A percentile compares a stretch with the other conserved stretches of the same genome.
Evolutionary conservation across 305 asterid species (phyloP).

Genomic region (Petunia hybrid): DNA sequence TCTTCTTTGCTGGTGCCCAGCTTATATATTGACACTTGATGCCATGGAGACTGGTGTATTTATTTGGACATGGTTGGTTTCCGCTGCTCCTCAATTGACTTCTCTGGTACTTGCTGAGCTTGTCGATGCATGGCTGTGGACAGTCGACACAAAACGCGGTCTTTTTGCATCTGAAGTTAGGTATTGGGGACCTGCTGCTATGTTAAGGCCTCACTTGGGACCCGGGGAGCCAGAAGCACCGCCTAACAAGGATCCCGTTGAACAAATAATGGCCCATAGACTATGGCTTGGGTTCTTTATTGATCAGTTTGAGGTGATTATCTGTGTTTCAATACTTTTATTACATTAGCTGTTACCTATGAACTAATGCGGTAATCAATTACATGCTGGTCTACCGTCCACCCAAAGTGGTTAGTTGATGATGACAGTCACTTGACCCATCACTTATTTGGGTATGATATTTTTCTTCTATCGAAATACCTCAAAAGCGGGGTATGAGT

Average conservation of each 20-base stretch:
- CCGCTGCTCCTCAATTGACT: constrained; percentile 99
- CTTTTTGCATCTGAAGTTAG: constrained; percentile 89
- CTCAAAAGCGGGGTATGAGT: background rate
- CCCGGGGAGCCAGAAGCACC: constrained; percentile 90
- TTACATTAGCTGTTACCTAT: constrained; percentile 8
- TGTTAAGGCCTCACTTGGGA: constrained; percentile 96
- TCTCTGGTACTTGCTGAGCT: constrained; percentile 97
- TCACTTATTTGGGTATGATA: constrained; percentile 18
- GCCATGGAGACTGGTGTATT: constrained; percentile 99
- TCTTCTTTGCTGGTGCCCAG: constrained; percentile 99
- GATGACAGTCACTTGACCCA: background rate
- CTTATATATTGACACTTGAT: constrained; percentile 92
- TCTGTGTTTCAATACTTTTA: constrained; percentile 9
- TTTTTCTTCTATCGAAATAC: constrained; percentile 8
- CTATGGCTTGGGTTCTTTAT: constrained; percentile 98
- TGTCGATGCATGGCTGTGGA: constrained; percentile 99
- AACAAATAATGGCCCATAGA: constrained; percentile 94
- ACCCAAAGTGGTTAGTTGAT: constrained; percentile 27
- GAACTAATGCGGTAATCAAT: background rate
- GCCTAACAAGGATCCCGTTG: constrained; percentile 94
- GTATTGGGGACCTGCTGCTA: constrained; percentile 93
- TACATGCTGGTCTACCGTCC: constrained; percentile 2
- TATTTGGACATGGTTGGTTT: constrained; percentile 99
- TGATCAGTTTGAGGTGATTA: constrained; percentile 94
- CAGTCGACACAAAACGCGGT: constrained; percentile 96